Evolutionary conservation across 805 yeast genomes (phyloP).

Genomic region (Kluyveromyces starmeri): DNA sequence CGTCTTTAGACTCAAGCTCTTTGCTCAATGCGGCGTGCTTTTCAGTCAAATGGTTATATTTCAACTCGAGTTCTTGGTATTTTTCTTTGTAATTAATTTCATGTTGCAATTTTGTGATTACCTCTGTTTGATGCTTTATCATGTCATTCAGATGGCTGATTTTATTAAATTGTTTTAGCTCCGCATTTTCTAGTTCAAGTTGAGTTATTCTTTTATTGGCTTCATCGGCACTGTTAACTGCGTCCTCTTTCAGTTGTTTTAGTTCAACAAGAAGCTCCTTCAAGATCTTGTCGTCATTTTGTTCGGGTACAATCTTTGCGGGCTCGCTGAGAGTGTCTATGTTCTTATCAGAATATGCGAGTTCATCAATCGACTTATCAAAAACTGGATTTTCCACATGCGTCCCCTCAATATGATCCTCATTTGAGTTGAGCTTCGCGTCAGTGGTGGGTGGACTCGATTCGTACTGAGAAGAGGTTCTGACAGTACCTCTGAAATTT

Average conservation of each 20-base stretch:
- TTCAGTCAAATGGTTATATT: conserved; percentile 35
- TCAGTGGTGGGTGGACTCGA: neutral
- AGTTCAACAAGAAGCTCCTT: conserved; percentile 29
- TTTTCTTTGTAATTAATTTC: conserved; percentile 39
- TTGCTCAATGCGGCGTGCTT: conserved; percentile 38
- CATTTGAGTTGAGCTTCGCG: neutral
- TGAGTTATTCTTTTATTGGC: conserved; percentile 47
- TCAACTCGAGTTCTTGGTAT: conserved; percentile 38
- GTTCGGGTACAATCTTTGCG: neutral
- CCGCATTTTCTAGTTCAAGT: conserved; percentile 35
- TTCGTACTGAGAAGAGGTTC: conserved; percentile 4
- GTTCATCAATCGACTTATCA: neutral
- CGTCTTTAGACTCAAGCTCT: conserved; percentile 8
- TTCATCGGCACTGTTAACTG: conserved; percentile 42
- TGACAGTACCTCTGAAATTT: conserved; percentile 7
- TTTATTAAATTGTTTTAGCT: conserved; percentile 21
- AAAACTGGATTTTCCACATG: no score
- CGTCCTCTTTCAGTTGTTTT: conserved; percentile 32
- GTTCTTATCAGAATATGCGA: conserved; percentile 16
- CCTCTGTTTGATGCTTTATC: conserved; percentile 43
- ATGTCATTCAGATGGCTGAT: conserved; percentile 44
- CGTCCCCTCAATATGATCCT: no score
- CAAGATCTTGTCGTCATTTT: conserved; percentile 22
- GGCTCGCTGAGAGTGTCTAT: conserved; percentile 16
- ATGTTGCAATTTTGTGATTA: conserved; percentile 37